Base-by-base conservation (phyloP, 306 rosid species). In the Luffa acutangula region DNA sequence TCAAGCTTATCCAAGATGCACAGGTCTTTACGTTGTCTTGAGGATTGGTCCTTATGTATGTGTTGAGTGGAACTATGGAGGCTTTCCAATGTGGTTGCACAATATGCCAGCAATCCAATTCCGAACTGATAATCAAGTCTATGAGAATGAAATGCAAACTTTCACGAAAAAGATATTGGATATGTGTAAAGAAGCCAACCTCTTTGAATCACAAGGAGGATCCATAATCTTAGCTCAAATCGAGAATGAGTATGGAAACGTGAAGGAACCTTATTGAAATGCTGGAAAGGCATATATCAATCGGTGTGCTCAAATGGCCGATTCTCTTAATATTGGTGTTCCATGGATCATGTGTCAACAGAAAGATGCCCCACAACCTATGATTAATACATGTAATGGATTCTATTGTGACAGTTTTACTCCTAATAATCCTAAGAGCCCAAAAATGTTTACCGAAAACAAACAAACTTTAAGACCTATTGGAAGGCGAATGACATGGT, bases 291-390 rank as follows among this genome's bases (percentile, higher is more conserved):
- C 69, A 0, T 91, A 93, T 83, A 90, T 91, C 45, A 56, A 20
- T 18, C 90, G 93, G 98, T 96, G 94, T 0, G 94, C 94, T 42
- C 78, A 87, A 34, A 90, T 93, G 98, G 92, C 93, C 0, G 93
- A 88, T 36, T 86, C 83, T 76, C 97, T 93, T 77, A 62, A 87
- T 4, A 93, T 96, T 6, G 91, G 94, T 0, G 98, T 86, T 0
- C 98, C 94, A 0, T 91, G 94, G 98, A 13, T 86, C n/a, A 93
- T 93, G 98, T 93, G 98, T 91, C 90, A 91, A 85, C 92, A 93
- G 81, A 72, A 77, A 1, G 98, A 91, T 41, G 98, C 98, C 73
- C 96, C 97, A 46, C 90, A 89, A 82, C 96, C 98, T 0, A 87
- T 91, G 92, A 91, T 93, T 20, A 91, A 93, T 75, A 80, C 97